Evolutionary conservation across 129 eudicot genomes (phyloP).

Genomic region (Scalesia atractyloides): DNA sequence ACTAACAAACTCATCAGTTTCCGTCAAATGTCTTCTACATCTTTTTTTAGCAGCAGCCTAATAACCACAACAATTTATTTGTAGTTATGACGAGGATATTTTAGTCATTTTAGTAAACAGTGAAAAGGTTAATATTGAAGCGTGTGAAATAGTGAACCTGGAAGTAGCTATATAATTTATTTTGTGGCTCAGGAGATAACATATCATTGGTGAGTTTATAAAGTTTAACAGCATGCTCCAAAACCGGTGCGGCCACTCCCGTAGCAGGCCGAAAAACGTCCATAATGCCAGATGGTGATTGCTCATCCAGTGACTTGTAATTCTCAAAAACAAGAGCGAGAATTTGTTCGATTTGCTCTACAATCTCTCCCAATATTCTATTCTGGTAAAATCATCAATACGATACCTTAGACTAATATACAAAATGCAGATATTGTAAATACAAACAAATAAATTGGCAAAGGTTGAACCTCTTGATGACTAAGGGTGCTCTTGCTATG

Average conservation of each 20-base stretch:
- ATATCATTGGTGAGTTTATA: slow-evolving; percentile 75
- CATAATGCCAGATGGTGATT: slow-evolving; percentile 63
- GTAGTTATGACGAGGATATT: not conserved
- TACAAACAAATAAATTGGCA: slow-evolving; percentile 5
- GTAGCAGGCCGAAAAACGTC: slow-evolving; percentile 72
- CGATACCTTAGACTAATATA: not conserved
- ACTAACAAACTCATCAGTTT: slow-evolving; percentile 74
- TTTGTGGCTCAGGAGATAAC: slow-evolving; percentile 83
- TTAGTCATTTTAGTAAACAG: not conserved
- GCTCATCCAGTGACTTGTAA: slow-evolving; percentile 77
- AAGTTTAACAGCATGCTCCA: slow-evolving; percentile 76
- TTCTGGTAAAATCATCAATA: slow-evolving; percentile 51
- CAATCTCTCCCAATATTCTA: slow-evolving; percentile 74
- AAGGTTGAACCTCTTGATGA: slow-evolving; percentile 76
- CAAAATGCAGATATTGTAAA: slow-evolving; percentile 9
- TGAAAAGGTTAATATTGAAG: not conserved
- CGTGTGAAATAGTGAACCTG: slow-evolving; percentile 46
- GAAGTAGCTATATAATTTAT: slow-evolving; percentile 63
- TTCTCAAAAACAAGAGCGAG: slow-evolving; percentile 71
- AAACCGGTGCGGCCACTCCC: slow-evolving; percentile 56
- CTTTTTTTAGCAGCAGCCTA: slow-evolving; percentile 88
- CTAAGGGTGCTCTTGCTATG: slow-evolving; percentile 56
- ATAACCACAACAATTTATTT: slow-evolving; percentile 13
- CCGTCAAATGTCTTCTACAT: slow-evolving; percentile 71
- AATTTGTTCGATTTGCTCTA: slow-evolving; percentile 68